Evolutionary conservation across 441 rosid species (phyloP).

Genomic region (Erysimum cheiri): DNA sequence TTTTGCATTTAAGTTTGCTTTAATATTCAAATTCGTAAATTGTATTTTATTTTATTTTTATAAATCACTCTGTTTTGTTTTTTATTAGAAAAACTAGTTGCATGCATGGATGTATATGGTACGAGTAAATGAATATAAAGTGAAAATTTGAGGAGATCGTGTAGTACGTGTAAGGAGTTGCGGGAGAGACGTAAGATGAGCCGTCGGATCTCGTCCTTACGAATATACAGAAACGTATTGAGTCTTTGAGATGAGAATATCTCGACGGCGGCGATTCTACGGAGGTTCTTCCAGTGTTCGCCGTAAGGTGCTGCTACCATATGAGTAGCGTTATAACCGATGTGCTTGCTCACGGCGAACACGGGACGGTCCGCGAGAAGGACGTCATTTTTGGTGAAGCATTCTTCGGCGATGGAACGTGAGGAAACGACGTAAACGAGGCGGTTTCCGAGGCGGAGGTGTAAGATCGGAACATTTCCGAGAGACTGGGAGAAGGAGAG

Average conservation of each 20-base stretch:
- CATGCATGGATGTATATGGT: background rate
- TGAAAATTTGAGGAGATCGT: background rate
- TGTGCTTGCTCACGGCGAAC: constrained; percentile 44
- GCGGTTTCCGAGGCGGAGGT: constrained; percentile 54
- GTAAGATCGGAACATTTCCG: constrained; percentile 3
- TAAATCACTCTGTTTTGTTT: too few relatives aligned
- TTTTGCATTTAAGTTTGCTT: too few relatives aligned
- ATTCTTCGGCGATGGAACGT: constrained; percentile 50
- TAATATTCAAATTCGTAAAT: background rate
- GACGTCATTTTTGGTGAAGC: constrained; percentile 56
- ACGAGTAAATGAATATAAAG: background rate
- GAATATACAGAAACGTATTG: constrained; percentile 38
- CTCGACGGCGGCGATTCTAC: constrained; percentile 57
- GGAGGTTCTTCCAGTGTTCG: constrained; percentile 72
- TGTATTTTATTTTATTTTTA: too few relatives aligned
- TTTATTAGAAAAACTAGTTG: background rate
- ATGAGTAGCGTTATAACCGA: constrained; percentile 54
- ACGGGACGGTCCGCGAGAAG: constrained; percentile 56
- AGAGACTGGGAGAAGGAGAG: background rate
- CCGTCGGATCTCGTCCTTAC: constrained; percentile 55
- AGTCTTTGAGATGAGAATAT: constrained; percentile 55
- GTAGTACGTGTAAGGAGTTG: constrained; percentile 35
- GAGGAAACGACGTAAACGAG: constrained; percentile 53
- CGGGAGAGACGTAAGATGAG: constrained; percentile 41
- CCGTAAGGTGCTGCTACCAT: constrained; percentile 47